These are phyloP conservation scores for Fusarium sp. DNA, from an alignment of 2,329 filamentous ascomycete species.

Conservation along the genomic window DNA sequence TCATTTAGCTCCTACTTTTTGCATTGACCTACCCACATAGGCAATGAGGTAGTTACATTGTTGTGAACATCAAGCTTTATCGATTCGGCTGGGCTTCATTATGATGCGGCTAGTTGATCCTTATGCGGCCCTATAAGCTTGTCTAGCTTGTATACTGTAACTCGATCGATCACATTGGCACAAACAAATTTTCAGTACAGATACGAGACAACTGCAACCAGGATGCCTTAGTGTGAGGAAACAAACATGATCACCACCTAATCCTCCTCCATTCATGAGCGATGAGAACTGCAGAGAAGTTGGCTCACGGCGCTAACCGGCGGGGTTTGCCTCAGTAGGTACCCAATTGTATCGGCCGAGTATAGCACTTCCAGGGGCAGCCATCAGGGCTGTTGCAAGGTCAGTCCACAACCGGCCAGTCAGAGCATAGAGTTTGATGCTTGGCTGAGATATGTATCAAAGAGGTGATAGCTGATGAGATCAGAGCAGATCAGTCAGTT, in stretches of 20 bases:
- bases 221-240: not conserved
- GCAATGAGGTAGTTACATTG: slow-evolving; percentile 15
- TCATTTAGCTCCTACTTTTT: slow-evolving; percentile 3
- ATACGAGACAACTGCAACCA: slow-evolving; percentile 3
- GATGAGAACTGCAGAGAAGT: not conserved
- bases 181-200: not conserved
- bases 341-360: slow-evolving; percentile 26
- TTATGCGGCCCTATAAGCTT: not conserved
- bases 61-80: slow-evolving; percentile 2
- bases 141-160: not conserved
- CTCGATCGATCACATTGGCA: slow-evolving; percentile 10
- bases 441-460: slow-evolving; percentile 24
- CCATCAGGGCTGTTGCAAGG: slow-evolving; percentile 20
- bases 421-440: slow-evolving; percentile 11
- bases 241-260: not conserved
- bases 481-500: slow-evolving; percentile 13
- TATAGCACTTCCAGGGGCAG: slow-evolving; percentile 15
- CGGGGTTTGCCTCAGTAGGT: slow-evolving; percentile 13
- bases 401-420: slow-evolving; percentile 34
- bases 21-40: slow-evolving; percentile 7
- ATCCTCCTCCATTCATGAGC: not conserved
- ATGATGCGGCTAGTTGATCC: slow-evolving; percentile 5
- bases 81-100: not conserved
- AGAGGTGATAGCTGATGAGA: slow-evolving; percentile 20
- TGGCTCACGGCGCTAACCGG: slow-evolving; percentile 24